Conservation (phyloP, 1,139 yeast genomes). For the Scheffersomyces illinoinensis region DNA sequence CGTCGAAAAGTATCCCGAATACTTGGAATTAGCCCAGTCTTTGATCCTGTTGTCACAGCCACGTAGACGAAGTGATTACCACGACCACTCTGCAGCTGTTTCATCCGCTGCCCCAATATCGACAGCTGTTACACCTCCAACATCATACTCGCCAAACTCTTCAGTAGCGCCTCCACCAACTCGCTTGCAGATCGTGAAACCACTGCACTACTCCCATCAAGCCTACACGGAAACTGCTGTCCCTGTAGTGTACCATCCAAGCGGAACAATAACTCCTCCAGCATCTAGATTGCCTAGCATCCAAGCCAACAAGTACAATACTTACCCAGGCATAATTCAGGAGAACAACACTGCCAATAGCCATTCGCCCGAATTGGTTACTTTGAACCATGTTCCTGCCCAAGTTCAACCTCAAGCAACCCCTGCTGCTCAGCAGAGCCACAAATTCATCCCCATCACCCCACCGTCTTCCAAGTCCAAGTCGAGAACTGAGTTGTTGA, state of each 20-base stretch:
- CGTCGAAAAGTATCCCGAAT: constrained; percentile 49
- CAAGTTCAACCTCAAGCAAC: background rate
- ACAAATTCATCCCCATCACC: constrained; percentile 44
- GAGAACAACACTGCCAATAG: constrained; percentile 7
- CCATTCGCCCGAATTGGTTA: background rate
- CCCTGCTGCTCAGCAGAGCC: constrained; percentile 12
- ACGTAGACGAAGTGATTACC: constrained; percentile 2
- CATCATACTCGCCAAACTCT: constrained; percentile 1
- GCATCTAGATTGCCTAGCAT: constrained; percentile 12
- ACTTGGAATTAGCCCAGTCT: constrained; percentile 48
- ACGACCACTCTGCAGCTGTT: background rate
- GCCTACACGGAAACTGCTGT: constrained; percentile 6
- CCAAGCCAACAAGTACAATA: constrained; percentile 8
- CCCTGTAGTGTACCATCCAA: constrained; percentile 11
- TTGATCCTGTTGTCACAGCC: constrained; percentile 39
- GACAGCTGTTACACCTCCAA: constrained; percentile 3
- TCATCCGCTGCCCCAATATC: background rate
- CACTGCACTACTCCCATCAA: constrained; percentile 1
- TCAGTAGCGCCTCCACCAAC: constrained; percentile 9
- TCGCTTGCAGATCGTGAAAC: constrained; percentile 1
- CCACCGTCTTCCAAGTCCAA: constrained; percentile 42
- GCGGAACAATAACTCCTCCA: constrained; percentile 8
- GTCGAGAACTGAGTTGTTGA: constrained; percentile 29
- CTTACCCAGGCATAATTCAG: constrained; percentile 9
- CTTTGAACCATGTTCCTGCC: constrained; percentile 1